phyloP scores from a whole-genome alignment of 768 basidiomycete species.

The Amanita rubescens region DNA sequence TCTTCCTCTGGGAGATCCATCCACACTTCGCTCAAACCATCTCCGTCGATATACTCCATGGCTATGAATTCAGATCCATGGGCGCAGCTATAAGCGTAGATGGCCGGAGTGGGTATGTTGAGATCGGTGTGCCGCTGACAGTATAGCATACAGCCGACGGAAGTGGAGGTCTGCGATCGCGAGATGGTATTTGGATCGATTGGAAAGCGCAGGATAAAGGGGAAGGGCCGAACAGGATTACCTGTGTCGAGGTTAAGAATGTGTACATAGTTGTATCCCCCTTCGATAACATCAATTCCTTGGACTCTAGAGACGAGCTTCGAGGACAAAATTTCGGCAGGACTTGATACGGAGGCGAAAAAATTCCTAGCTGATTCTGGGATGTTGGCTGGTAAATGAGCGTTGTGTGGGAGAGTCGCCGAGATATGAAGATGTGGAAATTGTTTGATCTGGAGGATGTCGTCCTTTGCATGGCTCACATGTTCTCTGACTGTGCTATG shows the following conservation, averaged over 20 bases:
- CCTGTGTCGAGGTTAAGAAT: not conserved
- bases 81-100: not conserved
- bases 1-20: not conserved
- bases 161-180: not conserved
- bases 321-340: not conserved
- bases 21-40: not conserved
- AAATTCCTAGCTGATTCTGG: not conserved
- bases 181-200: not conserved
- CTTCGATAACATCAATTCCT: not conserved
- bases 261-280: not conserved
- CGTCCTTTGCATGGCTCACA: too few species aligned
- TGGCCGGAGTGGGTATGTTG: not conserved
- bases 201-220: not conserved
- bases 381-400: not conserved
- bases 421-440: not conserved
- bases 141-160: not conserved
- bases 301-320: not conserved
- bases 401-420: not conserved
- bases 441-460: too few species aligned
- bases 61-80: not conserved
- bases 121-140: not conserved
- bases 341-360: not conserved
- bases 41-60: not conserved
- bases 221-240: not conserved
- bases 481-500: too few species aligned